Base-by-base conservation (phyloP, 805 yeast genomes). In the Metschnikowia bowlesiae region DNA sequence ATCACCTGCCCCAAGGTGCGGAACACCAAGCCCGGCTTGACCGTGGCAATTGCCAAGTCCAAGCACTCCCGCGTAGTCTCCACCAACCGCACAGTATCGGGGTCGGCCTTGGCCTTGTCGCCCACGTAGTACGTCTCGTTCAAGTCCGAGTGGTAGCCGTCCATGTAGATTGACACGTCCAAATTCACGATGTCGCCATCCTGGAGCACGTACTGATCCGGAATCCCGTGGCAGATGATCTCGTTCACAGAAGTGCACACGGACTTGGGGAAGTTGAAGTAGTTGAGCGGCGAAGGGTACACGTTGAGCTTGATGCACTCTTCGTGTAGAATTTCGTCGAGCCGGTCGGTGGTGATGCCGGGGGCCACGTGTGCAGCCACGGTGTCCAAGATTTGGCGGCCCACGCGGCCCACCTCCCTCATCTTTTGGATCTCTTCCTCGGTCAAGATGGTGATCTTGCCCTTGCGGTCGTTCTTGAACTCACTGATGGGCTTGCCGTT, bases 61-160 rank as follows among this genome's bases (percentile, higher is more conserved):
- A 92, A 74, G 56, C 90, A 81, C 69, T 90, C 96, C 62, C 98
- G 82, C 1, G 97, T 82, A 44, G 78, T 73, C 68, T 94, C 99
- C 8, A 92, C 97, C 36, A 94, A 80, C 53, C 91, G 83, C 49
- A 94, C 89, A n/a, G 81, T 76, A 45, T 89, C 96, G 43, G 85
- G 83, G 65, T 92, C 79, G n/a, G 82, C 70, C 58, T 78, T 82
- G 35, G 94, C 89, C 63, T 87, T 89, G 50, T 85, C 92, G 10
- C 98, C 99, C 30, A 94, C 96, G 63, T 94, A 94, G 68, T 91
- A 94, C 0, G 99, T 94, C 70, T 94, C 98, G 68, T 94, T 94
- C 66, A 94, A 75, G 69, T 94, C 99, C 8, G 96, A 85, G 71
- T 94, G 98, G 71, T 83, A 82, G 1, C 99, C 99, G 57, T 87